Evolutionary conservation across 2,329 filamentous ascomycete species (phyloP).

Genomic region (Sordariomycetes sp.): DNA sequence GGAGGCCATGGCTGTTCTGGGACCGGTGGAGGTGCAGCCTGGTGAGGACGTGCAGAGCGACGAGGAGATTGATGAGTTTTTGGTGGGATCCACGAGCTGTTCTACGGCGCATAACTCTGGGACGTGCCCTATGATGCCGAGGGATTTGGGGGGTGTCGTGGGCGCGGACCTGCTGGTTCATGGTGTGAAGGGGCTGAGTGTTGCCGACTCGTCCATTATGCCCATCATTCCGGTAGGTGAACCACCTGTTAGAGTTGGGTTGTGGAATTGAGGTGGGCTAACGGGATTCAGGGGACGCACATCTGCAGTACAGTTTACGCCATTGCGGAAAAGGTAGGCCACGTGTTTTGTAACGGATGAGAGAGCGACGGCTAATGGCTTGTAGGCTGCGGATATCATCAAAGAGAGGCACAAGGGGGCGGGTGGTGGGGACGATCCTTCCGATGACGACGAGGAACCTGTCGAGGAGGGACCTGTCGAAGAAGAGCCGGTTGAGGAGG

Average conservation of each 20-base stretch:
- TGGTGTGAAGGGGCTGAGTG: conserved; percentile 9
- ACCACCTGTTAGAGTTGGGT: neutral
- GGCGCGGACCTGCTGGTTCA: conserved; percentile 8
- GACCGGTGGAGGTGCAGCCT: conserved; percentile 23
- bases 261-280: neutral
- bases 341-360: neutral
- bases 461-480: neutral
- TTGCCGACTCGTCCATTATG: conserved; percentile 10
- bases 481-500: neutral
- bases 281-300: conserved; percentile 6
- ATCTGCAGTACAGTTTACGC: conserved; percentile 8
- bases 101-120: conserved; percentile 8
- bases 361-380: neutral
- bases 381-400: conserved; percentile 9
- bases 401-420: conserved; percentile 5
- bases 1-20: conserved; percentile 5
- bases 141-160: conserved; percentile 7
- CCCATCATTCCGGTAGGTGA: conserved; percentile 8
- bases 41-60: conserved; percentile 20
- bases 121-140: conserved; percentile 9
- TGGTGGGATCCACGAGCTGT: conserved; percentile 17
- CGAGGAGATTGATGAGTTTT: conserved; percentile 25
- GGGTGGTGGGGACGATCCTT: neutral
- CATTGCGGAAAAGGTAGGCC: conserved; percentile 9
- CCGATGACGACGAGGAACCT: neutral